Evolutionary conservation across 176 grass and related monocot genomes (phyloP).

Genomic region (Carex littledalei): DNA sequence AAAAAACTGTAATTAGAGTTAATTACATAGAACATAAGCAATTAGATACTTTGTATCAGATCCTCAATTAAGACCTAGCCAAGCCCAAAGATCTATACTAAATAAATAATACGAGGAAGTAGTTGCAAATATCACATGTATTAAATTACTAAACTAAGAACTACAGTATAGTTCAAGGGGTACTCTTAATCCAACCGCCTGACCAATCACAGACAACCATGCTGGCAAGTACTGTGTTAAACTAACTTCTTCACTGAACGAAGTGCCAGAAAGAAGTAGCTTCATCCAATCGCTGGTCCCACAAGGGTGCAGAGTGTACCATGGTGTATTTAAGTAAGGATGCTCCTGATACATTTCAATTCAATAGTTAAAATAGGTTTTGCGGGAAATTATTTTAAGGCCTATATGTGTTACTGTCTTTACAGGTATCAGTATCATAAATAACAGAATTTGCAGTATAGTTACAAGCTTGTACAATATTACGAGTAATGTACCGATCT

Average conservation of each 20-base stretch:
- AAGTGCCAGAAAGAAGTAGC: slow-evolving; percentile 39
- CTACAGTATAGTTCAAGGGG: slow-evolving; percentile 51
- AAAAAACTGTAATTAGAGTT: background rate
- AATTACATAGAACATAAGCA: background rate
- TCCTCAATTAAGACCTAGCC: background rate
- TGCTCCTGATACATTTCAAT: slow-evolving; percentile 59
- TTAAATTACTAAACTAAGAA: slow-evolving; percentile 15
- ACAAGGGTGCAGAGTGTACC: slow-evolving; percentile 89
- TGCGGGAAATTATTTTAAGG: background rate
- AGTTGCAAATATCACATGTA: background rate
- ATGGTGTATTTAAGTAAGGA: slow-evolving; percentile 71
- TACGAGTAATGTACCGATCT: background rate
- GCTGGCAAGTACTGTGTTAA: slow-evolving; percentile 52
- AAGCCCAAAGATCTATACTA: background rate
- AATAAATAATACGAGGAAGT: background rate
- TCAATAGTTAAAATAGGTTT: background rate
- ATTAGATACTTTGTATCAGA: background rate
- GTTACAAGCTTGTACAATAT: background rate
- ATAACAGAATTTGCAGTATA: background rate
- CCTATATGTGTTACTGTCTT: background rate
- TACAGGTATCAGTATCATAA: background rate
- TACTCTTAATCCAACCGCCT: slow-evolving; percentile 66
- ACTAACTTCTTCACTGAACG: background rate
- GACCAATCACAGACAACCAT: slow-evolving; percentile 76
- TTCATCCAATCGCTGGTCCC: slow-evolving; percentile 88